These are phyloP conservation scores for Musa troglodytarum DNA, from an alignment of 176 grass and related monocot species.

Conservation along the genomic window DNA sequence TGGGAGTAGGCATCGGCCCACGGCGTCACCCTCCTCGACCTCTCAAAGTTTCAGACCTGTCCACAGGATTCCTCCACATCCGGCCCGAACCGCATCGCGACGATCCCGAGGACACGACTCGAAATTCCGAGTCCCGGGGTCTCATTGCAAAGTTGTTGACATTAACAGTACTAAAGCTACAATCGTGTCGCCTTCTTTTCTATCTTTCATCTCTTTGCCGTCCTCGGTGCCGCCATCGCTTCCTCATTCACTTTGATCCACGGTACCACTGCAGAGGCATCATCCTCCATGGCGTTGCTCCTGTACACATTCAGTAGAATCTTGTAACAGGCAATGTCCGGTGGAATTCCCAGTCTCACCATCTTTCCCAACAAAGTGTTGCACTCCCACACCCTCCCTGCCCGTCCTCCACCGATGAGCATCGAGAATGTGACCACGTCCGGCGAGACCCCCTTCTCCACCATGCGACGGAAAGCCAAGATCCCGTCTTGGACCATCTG, in stretches of 20 bases:
- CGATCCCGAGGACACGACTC: no score
- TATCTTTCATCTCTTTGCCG: not conserved
- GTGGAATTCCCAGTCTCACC: constrained; percentile 6
- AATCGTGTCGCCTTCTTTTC: not conserved
- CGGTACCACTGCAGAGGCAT: not conserved
- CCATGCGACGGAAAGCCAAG: not conserved
- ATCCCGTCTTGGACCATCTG: not conserved
- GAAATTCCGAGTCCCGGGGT: no score
- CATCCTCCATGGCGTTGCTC: not conserved
- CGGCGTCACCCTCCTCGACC: no score
- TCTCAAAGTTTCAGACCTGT: no score
- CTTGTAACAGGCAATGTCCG: not conserved
- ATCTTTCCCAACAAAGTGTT: constrained; percentile 9
- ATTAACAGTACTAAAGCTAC: no score
- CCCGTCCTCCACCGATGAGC: constrained; percentile 4
- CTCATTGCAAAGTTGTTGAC: no score
- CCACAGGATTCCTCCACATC: no score
- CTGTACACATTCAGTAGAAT: not conserved
- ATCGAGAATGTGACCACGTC: constrained; percentile 11
- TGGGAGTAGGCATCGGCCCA: no score
- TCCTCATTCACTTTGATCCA: no score
- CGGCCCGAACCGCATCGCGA: no score
- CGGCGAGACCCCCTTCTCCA: not conserved
- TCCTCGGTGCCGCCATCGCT: not conserved
- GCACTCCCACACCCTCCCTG: not conserved